Conservation (phyloP, 148 eudicot species). For the Salicornia ramosissima region DNA sequence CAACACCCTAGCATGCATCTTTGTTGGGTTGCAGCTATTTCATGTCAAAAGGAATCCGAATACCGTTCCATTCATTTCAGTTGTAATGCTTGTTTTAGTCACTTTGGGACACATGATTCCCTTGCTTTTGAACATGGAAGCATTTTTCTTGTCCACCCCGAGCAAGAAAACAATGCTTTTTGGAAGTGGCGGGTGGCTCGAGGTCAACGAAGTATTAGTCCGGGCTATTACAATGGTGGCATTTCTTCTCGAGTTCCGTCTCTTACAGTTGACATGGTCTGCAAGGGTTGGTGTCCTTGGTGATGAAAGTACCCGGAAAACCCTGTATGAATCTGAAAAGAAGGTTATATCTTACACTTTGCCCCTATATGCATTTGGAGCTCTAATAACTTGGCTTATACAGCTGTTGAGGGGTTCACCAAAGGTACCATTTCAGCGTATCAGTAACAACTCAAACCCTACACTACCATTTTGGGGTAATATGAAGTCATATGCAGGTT, state of each 20-base stretch:
- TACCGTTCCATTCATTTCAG: conserved; percentile 59
- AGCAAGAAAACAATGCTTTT: conserved; percentile 46
- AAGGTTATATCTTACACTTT: conserved; percentile 50
- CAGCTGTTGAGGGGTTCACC: conserved; percentile 40
- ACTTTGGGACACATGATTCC: conserved; percentile 80
- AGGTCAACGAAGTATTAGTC: conserved; percentile 78
- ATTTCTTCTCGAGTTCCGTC: conserved; percentile 74
- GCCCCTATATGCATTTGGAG: conserved; percentile 57
- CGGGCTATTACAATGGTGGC: conserved; percentile 90
- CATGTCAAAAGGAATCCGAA: conserved; percentile 59
- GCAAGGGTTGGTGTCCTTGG: conserved; percentile 39
- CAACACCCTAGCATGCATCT: conserved; percentile 70
- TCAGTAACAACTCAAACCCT: conserved; percentile 12
- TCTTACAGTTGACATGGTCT: conserved; percentile 80
- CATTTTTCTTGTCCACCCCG: conserved; percentile 49
- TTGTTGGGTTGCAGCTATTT: conserved; percentile 65
- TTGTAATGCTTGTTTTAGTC: conserved; percentile 65
- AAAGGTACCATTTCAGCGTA: conserved; percentile 10
- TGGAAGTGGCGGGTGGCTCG: conserved; percentile 78
- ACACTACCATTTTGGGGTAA: conserved; percentile 50
- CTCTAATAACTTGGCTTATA: conserved; percentile 53
- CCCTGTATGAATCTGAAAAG: conserved; percentile 57
- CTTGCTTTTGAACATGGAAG: conserved; percentile 74
- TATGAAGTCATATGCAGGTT: conserved; percentile 72
- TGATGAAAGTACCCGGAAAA: conserved; percentile 32